These are phyloP conservation scores for Pythium diclinum DNA, from an alignment of 352 stramenopile genomes.

Conservation along the genomic window DNA sequence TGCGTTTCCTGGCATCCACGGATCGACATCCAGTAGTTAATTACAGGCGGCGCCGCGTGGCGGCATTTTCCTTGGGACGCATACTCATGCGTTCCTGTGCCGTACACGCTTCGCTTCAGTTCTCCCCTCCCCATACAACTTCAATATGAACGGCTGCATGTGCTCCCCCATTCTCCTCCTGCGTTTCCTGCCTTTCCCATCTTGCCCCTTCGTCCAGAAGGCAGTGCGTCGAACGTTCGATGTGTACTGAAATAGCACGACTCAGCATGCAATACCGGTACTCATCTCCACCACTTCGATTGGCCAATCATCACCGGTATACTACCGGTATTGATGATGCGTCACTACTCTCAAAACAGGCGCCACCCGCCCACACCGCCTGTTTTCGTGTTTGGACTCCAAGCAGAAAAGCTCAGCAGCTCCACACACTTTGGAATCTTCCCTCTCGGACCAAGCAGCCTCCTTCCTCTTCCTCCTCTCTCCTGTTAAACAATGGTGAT, in stretches of 20 bases:
- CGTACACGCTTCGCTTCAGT: not conserved
- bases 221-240: constrained; percentile 17
- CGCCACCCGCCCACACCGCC: not conserved
- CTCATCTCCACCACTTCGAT: not conserved
- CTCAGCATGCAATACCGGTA: constrained; percentile 2
- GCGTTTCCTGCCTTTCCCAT: not conserved
- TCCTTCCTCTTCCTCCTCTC: not conserved
- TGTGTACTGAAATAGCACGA: constrained; percentile 15
- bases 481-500: constrained; percentile 42
- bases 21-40: not conserved
- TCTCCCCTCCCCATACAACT: not conserved
- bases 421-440: constrained; percentile 10
- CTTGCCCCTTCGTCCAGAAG: not conserved
- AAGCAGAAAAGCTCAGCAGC: constrained; percentile 31
- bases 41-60: not conserved
- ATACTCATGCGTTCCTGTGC: not conserved
- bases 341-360: not conserved
- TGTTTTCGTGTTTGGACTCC: constrained; percentile 19
- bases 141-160: constrained; percentile 3
- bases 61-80: not conserved
- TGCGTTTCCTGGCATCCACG: not conserved
- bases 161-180: not conserved
- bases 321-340: constrained; percentile 12
- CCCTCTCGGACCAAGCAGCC: constrained; percentile 14
- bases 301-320: constrained; percentile 13